Conservation (phyloP, 1,284 basidiomycete species). For the Austropuccinia psidii region DNA sequence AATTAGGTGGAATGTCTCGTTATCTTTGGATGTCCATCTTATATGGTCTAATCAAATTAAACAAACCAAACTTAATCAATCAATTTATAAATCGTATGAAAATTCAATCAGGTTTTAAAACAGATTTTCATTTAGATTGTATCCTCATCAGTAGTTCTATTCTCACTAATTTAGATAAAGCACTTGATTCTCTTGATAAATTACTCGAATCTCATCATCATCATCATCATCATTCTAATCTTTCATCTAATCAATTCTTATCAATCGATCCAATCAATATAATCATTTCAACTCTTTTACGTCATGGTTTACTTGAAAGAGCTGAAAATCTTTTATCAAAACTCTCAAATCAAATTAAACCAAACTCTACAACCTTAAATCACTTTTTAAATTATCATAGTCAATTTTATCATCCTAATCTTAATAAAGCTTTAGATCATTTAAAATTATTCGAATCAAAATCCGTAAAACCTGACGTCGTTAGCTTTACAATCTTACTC, state of each 20-base stretch:
- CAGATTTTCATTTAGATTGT: slow-evolving; percentile 1
- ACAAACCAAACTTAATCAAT: background rate
- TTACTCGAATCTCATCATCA: background rate
- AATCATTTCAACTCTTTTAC: slow-evolving; percentile 14
- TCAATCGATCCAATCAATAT: slow-evolving; percentile 19
- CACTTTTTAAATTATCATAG: slow-evolving; percentile 30
- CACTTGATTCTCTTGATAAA: slow-evolving; percentile 2
- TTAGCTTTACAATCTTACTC: slow-evolving; percentile 30
- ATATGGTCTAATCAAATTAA: background rate
- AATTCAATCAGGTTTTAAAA: background rate
- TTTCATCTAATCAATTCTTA: no score
- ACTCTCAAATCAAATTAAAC: background rate
- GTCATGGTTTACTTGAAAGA: slow-evolving; percentile 15
- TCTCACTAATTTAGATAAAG: background rate
- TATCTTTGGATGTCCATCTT: slow-evolving; percentile 22
- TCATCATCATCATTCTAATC: no score
- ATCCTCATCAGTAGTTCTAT: slow-evolving; percentile 19
- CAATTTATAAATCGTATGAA: slow-evolving; percentile 3
- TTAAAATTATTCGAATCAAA: slow-evolving; percentile 25
- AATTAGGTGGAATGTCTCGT: slow-evolving; percentile 5
- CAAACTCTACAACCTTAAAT: slow-evolving; percentile 19
- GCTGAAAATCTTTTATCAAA: background rate
- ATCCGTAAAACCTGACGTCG: slow-evolving; percentile 23
- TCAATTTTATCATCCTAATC: background rate
- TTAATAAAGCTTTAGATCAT: background rate